Conservation (phyloP, 2,329 filamentous ascomycete genomes). For the Xylaria sp. region DNA sequence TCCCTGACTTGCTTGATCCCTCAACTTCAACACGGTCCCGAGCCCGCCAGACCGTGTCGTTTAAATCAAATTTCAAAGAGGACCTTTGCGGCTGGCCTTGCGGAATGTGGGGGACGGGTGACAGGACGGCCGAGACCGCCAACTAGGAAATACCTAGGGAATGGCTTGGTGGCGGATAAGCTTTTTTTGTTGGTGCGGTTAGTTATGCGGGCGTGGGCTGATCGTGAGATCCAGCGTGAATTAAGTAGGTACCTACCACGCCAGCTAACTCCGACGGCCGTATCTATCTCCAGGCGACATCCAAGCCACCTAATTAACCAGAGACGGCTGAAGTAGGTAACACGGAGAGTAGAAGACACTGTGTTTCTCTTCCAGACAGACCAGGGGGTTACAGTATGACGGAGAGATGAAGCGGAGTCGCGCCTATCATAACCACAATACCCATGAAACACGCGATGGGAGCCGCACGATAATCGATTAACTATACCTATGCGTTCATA, state of each 20-base stretch:
- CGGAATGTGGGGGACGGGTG: slow-evolving; percentile 7
- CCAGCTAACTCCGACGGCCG: slow-evolving; percentile 3
- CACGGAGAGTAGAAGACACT: not conserved
- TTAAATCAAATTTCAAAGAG: not conserved
- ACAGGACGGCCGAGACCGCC: not conserved
- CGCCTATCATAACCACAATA: not conserved
- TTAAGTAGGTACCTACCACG: not conserved
- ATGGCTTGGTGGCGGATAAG: slow-evolving; percentile 15
- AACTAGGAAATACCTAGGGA: not conserved
- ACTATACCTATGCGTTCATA: not conserved
- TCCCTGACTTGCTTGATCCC: not conserved
- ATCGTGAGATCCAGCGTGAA: slow-evolving; percentile 8
- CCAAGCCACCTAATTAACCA: not conserved
- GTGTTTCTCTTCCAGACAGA: not conserved
- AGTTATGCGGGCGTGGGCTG: not conserved
- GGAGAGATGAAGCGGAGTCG: slow-evolving; percentile 1
- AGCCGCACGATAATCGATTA: slow-evolving; percentile 2
- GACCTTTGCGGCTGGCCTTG: no score
- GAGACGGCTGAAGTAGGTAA: not conserved
- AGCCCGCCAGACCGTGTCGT: not conserved
- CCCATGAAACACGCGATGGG: slow-evolving; percentile 5
- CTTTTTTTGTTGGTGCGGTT: slow-evolving; percentile 3
- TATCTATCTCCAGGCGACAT: not conserved
- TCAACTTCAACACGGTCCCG: not conserved
- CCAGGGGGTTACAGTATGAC: not conserved